Evolutionary conservation across 139 green algal species (phyloP), one percentile per base, ranked within the genome.

Genomic region (Bryopsis sp.): DNA sequence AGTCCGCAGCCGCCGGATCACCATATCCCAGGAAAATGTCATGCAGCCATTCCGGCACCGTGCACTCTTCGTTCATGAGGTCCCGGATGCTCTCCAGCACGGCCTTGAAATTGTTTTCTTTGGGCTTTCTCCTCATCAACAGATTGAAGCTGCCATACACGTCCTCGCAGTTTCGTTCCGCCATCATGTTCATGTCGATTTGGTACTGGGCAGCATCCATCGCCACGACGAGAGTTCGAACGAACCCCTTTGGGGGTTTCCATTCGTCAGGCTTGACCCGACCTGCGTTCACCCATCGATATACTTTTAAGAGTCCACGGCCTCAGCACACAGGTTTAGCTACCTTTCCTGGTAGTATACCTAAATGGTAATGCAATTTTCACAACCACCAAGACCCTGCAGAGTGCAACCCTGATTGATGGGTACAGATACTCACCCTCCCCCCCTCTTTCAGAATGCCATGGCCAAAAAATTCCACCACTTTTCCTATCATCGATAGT

Each of bases 21-120:
- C 93, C 94, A 59, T 98, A 99, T 15, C 94, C 94, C 48, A 99
- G 82, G 78, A 99, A 95, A 46, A 97, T 85, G 75, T 99, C 92
- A 65, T 92, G 82, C 69, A 99, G 85, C 94, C 94, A 99, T 46
- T 79, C 35, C 28, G 74, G 39, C 26, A 39, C 64, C 66, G 15
- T 2, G 8, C 19, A 26, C 24, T 77, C 74, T 76, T 95, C 87
- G 69, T 92, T 93, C 84, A 97, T 89, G 31, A 96, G 76, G 82
- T 98, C 94, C 29, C 92, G 84, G 58, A 99, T 96, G 71, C 76
- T 88, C 78, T 96, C 89, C 37, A 99, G 84, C 72, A 99, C 89
- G 2, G 90, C 84, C 57, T 97, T 96, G 85, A 98, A 99, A 83
- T 99, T 99, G 84, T 98, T 99, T 76, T 98, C 94, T 83, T 95